These are phyloP conservation scores for Kitagawia praeruptora DNA, from an alignment of 129 eudicot genomes.

Conservation along the genomic window DNA sequence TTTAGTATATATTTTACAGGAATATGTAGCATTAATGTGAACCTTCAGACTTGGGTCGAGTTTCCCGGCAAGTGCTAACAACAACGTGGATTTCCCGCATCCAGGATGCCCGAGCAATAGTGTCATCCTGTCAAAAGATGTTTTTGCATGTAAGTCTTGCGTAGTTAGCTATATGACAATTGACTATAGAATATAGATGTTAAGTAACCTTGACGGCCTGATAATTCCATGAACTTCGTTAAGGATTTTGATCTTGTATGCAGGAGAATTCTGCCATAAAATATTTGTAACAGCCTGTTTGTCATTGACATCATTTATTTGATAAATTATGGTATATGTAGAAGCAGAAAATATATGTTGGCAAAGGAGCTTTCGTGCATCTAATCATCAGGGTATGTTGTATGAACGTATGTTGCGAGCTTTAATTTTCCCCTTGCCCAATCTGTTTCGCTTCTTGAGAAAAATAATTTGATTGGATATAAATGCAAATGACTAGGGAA, in stretches of 20 bases:
- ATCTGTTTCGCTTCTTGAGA: neutral
- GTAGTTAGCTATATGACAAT: neutral
- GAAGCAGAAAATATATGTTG: neutral
- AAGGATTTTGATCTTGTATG: neutral
- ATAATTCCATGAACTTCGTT: neutral
- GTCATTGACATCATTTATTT: neutral
- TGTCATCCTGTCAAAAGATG: conserved; percentile 16
- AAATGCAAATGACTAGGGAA: neutral
- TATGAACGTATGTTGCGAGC: too few relatives aligned
- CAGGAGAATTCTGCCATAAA: neutral
- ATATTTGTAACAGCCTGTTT: neutral
- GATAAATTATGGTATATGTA: neutral
- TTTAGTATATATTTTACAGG: neutral
- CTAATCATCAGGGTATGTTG: too few relatives aligned
- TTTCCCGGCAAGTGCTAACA: conserved; percentile 19
- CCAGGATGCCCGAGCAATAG: conserved; percentile 23
- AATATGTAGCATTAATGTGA: neutral
- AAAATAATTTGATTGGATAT: neutral
- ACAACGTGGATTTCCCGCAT: conserved; percentile 18
- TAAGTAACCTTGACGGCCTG: neutral
- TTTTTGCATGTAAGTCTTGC: neutral
- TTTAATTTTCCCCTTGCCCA: too few relatives aligned
- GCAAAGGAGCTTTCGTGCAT: too few relatives aligned
- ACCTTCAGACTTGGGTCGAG: conserved; percentile 14
- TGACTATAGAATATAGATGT: neutral